Evolutionary conservation across 164 flowering plant species (phyloP).

Genomic region (Kalanchoe fedtschenkoi): DNA sequence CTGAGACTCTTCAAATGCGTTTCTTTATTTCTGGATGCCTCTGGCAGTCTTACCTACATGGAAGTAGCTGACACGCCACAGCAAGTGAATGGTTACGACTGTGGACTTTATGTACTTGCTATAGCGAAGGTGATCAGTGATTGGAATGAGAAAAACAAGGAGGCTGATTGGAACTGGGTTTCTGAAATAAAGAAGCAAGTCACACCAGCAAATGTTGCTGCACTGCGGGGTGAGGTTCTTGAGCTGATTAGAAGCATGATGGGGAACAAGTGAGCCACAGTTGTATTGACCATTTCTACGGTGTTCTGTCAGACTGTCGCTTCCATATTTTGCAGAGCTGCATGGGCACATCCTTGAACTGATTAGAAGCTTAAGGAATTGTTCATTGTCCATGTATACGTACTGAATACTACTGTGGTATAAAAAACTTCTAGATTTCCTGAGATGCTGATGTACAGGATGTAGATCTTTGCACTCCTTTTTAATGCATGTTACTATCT

Average conservation of each 20-base stretch:
- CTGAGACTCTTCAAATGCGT: slow-evolving; percentile 34
- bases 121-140: slow-evolving; percentile 39
- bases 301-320: not conserved
- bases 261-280: not conserved
- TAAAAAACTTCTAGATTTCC: no score
- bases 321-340: no score
- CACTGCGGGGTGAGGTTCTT: slow-evolving; percentile 36
- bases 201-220: slow-evolving; percentile 25
- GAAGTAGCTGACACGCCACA: slow-evolving; percentile 40
- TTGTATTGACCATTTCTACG: not conserved
- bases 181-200: slow-evolving; percentile 28
- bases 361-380: no score
- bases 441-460: no score
- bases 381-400: no score
- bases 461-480: no score
- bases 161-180: slow-evolving; percentile 30
- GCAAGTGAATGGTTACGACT: slow-evolving; percentile 63
- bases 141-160: slow-evolving; percentile 24
- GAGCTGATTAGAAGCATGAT: slow-evolving; percentile 25
- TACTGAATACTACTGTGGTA: no score
- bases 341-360: not conserved
- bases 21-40: slow-evolving; percentile 19
- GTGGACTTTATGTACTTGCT: slow-evolving; percentile 60
- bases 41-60: slow-evolving; percentile 14
- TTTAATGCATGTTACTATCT: no score